Base-by-base conservation (phyloP, 179 eudicot species). In the Beta macrorhiza region DNA sequence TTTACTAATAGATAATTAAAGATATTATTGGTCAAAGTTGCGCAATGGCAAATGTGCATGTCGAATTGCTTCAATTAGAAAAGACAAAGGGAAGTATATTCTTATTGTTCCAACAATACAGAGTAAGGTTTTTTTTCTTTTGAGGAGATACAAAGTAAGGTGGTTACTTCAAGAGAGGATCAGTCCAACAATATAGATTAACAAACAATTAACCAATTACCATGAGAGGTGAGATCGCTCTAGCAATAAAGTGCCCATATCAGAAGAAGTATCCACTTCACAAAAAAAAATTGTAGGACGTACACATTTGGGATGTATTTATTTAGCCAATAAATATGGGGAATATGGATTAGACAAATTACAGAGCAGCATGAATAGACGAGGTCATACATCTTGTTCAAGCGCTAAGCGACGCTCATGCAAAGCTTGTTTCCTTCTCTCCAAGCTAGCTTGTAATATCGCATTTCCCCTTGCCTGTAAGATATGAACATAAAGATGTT, bases 321-420 rank as follows among this genome's bases (percentile, higher is more conserved):
- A 76, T 25, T 17, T 16, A 79, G 69, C 59, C 53, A 56, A 69
- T 13, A 49, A 56, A 59, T 11, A 16, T 19, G 16, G 51, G 56
- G 25, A 37, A 37, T 37, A 37, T 37, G 42, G 42, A 20, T 9
- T 9, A 63, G 53, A 72, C n/a, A 75, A 56, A 75, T 57, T 10
- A 13, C n/a, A 57, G 19, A 78, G 61, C 10, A 77, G 16, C 15
- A 1, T 65, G 17, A 86, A 15, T 10, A 68, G 64, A 29, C n/a
- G 37, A 69, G 32, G 55, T 61, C 42, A 65, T 92, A 96, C 99
- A 91, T 96, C 99, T 92, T 94, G 99, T 82, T 96, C 99, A 85
- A 96, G 98, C 53, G 97, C 98, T 89, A 96, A 84, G 65, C 99
- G 98, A 67, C 99, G 98, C 87, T 96, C 99, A 85, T 94, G 98